Evolutionary conservation across 345 rosid genomes (phyloP).

Genomic region (Melaleuca quinquenervia): DNA sequence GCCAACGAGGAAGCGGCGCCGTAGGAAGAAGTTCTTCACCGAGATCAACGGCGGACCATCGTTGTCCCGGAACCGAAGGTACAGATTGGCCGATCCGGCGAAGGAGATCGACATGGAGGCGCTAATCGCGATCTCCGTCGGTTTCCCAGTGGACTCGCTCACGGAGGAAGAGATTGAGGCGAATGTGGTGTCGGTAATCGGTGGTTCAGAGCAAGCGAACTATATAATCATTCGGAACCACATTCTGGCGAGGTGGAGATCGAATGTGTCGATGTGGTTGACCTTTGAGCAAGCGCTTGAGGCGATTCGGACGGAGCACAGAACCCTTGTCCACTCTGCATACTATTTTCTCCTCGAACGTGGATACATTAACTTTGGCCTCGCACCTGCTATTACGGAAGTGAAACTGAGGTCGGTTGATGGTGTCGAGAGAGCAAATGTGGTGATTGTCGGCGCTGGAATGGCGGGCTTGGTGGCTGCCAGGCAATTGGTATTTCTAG

Average conservation of each 20-base stretch:
- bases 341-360: conserved; percentile 68
- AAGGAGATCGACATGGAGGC: conserved; percentile 81
- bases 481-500: conserved; percentile 71
- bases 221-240: conserved; percentile 83
- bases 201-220: conserved; percentile 68
- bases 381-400: conserved; percentile 60
- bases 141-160: conserved; percentile 83
- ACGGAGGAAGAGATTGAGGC: conserved; percentile 98
- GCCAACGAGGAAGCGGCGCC: conserved; percentile 54
- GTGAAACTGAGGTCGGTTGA: conserved; percentile 43
- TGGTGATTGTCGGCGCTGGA: conserved; percentile 80
- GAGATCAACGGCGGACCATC: conserved; percentile 65
- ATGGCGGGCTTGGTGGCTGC: conserved; percentile 86
- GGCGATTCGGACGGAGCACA: conserved; percentile 68
- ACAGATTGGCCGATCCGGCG: conserved; percentile 29
- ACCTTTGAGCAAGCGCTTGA: conserved; percentile 68
- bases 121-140: conserved; percentile 70
- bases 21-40: conserved; percentile 85
- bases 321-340: conserved; percentile 51
- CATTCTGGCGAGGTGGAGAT: conserved; percentile 74
- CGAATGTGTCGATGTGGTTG: conserved; percentile 70
- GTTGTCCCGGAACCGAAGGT: conserved; percentile 49
- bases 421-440: conserved; percentile 54
- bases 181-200: conserved; percentile 55
- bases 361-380: conserved; percentile 82